Base-by-base conservation (phyloP, 192 early-diverging fungal genomes). In the Thamnidium elegans region DNA sequence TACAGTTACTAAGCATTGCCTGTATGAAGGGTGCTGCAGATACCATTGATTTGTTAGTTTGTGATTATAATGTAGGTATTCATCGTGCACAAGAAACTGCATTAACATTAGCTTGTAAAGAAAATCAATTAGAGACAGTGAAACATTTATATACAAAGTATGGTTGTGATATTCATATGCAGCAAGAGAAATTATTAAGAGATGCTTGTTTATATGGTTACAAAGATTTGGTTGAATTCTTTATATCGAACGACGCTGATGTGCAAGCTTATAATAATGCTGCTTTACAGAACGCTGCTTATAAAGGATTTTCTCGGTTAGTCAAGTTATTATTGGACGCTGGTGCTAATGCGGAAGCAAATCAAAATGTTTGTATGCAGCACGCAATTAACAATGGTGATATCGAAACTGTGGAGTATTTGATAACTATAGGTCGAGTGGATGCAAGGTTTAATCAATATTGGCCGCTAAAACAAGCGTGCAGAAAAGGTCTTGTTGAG, bases 201-300 rank as follows among this genome's bases (percentile, higher is more conserved):
- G 60, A 62, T 13, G 69, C 74, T 19, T 67, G 69, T 9, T 50
- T 71, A 7, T 9, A 30, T n/a, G 74, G 74, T 7, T 59, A 50
- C 36, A 8, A 32, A 0, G 62, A 58, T 8, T 45, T 76, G 7
- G 69, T 76, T 6, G 17, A 65, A 8, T 50, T 72, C 1, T 50
- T 76, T 4, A 43, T 76, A 7, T 39, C 34, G 5, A 45, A 58
- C 7, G 66, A 69, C 14, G 66, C 69, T 3, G 43, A 71, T 44
- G 56, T 76, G 3, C 67, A 68, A 52, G 55, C 66, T 9, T 73
- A 59, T 34, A 63, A 68, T 34, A 53, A 67, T 19, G 66, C 65
- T 3, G 72, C 72, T 20, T 14, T 73, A 30, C 72, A 68, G 10
- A 73, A 68, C 44, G 66, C 66, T 2, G 48, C 67, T 6, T 53